Evolutionary conservation across 208 protist genomes (phyloP).

Genomic region (Wallacemonas sp.): DNA sequence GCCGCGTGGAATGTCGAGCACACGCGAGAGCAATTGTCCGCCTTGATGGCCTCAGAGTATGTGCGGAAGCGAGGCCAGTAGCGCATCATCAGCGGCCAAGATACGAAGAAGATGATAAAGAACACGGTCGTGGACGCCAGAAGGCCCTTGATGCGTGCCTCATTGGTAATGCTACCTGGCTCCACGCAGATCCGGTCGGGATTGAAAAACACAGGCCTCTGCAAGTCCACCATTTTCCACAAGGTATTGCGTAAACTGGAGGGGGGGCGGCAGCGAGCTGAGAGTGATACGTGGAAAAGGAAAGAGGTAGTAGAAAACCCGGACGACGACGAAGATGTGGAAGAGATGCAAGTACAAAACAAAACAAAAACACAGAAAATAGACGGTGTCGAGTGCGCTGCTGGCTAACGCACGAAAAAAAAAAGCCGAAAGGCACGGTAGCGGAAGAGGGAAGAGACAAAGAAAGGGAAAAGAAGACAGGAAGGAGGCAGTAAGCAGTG

Average conservation of each 20-base stretch:
- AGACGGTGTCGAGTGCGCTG: neutral
- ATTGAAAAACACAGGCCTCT: neutral
- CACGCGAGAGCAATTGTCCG: conserved; percentile 39
- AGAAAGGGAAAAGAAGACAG: neutral
- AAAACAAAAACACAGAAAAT: neutral
- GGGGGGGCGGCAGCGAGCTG: neutral
- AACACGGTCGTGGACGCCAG: neutral
- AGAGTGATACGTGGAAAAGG: neutral
- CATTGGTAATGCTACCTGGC: conserved; percentile 7
- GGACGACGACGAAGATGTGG: neutral
- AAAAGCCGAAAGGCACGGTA: conserved; percentile 3
- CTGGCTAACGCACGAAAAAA: too few species aligned
- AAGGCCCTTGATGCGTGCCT: conserved; percentile 1
- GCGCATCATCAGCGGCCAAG: conserved; percentile 22
- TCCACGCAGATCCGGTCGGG: conserved; percentile 5
- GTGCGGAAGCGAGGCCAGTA: conserved; percentile 31
- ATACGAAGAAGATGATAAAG: conserved; percentile 29
- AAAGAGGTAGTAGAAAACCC: neutral
- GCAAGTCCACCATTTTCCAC: neutral
- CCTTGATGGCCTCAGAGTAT: conserved; percentile 14
- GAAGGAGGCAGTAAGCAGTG: too few species aligned
- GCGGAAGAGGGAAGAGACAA: neutral
- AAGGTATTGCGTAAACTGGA: neutral
- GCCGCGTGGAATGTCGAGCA: conserved; percentile 38
- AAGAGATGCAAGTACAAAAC: neutral